Conservation (phyloP, 1,284 basidiomycete species). For the Porogramme epimiltina region DNA sequence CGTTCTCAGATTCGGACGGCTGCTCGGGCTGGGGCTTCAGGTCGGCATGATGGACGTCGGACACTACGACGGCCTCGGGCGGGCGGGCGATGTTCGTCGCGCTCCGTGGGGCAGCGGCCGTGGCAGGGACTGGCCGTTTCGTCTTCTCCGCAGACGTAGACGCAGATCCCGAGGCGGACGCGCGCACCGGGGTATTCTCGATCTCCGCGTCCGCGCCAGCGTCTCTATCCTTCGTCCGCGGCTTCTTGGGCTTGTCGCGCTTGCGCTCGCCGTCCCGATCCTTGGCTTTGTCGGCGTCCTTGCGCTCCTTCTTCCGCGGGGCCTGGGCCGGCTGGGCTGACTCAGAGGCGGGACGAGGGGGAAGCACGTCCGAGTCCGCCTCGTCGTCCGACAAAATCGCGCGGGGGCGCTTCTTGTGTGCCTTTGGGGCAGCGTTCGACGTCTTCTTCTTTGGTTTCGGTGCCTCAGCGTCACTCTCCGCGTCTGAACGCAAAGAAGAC, state of each 20-base stretch:
- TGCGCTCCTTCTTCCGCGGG: not conserved
- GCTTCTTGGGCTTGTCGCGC: constrained; percentile 11
- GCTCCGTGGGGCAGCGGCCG: constrained; percentile 11
- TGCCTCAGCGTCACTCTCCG: not conserved
- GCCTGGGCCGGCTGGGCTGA: too few species aligned
- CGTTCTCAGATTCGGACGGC: too few species aligned
- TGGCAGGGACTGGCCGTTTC: not conserved
- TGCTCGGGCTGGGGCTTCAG: not conserved
- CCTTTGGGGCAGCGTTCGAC: too few species aligned
- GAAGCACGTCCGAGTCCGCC: constrained; percentile 9
- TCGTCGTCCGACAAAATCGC: constrained; percentile 22
- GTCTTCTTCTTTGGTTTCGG: not conserved
- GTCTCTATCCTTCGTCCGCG: constrained; percentile 5
- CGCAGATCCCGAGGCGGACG: not conserved
- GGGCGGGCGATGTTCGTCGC: constrained; percentile 12
- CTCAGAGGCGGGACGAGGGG: not conserved
- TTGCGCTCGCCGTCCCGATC: constrained; percentile 2
- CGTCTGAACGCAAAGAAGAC: too few species aligned
- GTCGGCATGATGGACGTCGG: too few species aligned
- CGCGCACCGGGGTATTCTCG: constrained; percentile 16
- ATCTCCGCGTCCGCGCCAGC: constrained; percentile 3
- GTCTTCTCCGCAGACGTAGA: not conserved
- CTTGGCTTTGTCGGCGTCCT: constrained; percentile 10
- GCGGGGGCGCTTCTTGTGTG: constrained; percentile 10
- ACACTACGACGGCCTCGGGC: not conserved